A percentile compares a stretch with the other conserved stretches of the same genome.
These are phyloP conservation scores for Salix caprea DNA, from an alignment of 345 rosid species.

Conservation along the genomic window DNA sequence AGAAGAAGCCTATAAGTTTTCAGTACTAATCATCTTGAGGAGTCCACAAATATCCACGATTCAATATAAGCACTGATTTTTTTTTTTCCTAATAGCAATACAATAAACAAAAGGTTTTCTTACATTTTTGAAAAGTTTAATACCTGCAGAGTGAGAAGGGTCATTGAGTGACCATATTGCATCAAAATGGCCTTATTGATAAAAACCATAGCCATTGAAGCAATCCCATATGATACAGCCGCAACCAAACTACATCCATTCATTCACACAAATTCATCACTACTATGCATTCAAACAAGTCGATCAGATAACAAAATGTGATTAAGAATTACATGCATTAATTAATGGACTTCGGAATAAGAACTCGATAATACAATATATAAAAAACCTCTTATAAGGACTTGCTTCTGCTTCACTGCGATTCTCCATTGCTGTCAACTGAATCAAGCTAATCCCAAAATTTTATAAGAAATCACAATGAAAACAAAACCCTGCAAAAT, in stretches of 20 bases:
- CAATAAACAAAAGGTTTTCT: neutral
- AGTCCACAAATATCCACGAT: neutral
- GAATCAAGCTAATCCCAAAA: neutral
- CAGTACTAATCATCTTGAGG: neutral
- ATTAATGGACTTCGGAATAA: neutral
- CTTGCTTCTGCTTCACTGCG: constrained; percentile 23
- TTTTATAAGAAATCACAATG: neutral
- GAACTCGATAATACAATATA: neutral
- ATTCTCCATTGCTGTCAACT: constrained; percentile 27
- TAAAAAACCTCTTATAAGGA: constrained; percentile 31
- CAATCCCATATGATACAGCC: constrained; percentile 82
- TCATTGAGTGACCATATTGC: constrained; percentile 84
- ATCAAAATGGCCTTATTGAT: constrained; percentile 88
- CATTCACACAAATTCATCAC: constrained; percentile 12
- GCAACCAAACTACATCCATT: constrained; percentile 59
- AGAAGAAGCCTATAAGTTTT: neutral
- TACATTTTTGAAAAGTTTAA: neutral
- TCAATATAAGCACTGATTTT: neutral
- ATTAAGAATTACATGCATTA: neutral
- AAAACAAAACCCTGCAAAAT: neutral
- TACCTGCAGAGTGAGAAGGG: constrained; percentile 87
- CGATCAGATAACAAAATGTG: neutral
- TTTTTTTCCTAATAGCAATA: neutral
- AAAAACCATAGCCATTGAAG: constrained; percentile 98
- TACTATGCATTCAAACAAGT: neutral